Base-by-base conservation (phyloP, 192 early-diverging fungal species). In the Podila horticola region DNA sequence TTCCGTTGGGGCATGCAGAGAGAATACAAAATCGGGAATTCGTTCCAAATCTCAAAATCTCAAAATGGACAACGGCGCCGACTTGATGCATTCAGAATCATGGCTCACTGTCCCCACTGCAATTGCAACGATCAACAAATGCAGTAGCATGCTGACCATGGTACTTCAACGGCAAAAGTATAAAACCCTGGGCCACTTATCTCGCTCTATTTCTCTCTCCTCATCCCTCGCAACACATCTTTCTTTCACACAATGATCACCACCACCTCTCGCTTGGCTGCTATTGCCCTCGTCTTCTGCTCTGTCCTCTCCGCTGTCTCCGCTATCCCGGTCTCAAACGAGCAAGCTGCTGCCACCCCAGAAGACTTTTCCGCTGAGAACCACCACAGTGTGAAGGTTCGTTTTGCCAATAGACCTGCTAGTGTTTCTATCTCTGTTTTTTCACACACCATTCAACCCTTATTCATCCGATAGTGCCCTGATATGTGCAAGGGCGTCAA, bases 401-500 rank as follows among this genome's bases (percentile, higher is more conserved):
- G 34, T 36, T 10, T 11, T 36, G 34, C 8, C 10, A 36, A 36
- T 36, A 0, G 34, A 0, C 34, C 34, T 36, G 48, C 34, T 63
- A 4, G 19, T 38, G 3, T n/a, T 62, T 63, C 10, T 13, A 41
- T 63, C 10, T 36, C 15, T 31, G 13, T 65, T 65, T 45, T 65
- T 20, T 65, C 45, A 30, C 15, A 26, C 45, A 59, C 17, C 31
- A 6, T 31, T 5, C n/a, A 28, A 9, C 30, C 26, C 7, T 69
- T 45, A 29, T 19, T 38, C 29, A 26, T 48, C 26, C 22, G 10
- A 29, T 59, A 71, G 61, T 71, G 69, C 50, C 69, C 59, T 52
- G 3, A 71, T 26, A 36, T 71, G 69, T 74, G 74, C 66, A 68
- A 64, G 29, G 74, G 66, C 19, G 52, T 75, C 66, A 20, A 10